Evolutionary conservation across 305 asterid genomes (phyloP), one percentile per base, ranked within the genome.

Genomic region (Fraxinus sp.): DNA sequence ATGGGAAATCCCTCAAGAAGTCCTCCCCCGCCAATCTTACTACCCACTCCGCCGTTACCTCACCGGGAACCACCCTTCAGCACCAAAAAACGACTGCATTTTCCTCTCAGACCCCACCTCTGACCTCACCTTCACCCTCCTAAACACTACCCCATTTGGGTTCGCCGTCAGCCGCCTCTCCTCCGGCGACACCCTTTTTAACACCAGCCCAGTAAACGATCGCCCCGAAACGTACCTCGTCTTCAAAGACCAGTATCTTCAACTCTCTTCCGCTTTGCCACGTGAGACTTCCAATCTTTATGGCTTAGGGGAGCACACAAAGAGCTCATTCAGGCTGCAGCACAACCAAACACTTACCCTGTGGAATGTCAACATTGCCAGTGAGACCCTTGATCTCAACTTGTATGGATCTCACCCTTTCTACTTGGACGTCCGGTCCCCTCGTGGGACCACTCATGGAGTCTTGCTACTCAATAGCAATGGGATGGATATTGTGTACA

Each of bases 291-390:
- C 98, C 24, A 87, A 90, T 35, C 85, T 95, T 7, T 95, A 93
- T 55, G 97, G 98, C 78, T 77, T 94, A 3, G 98, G 98, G n/a
- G 99, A 96, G 84, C 99, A 96, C 79, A 96, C 97, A 0, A 96
- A 90, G 85, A 79, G 88, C 22, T 85, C 98, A 1, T 94, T 96
- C 84, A 88, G 81, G 88, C 82, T 96, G 26, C 78, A 81, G 76
- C 95, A 80, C 14, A 82, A 88, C 68, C 97, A 93, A 87, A 91
- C 90, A 0, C 87, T 96, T 57, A 96, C 98, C 3, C 89, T 94
- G 0, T 96, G 99, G 99, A 91, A 91, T 59, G 93, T 92, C 10
- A 96, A 96, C 87, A 89, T 87, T 10, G 91, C 20, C 0, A 94
- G 97, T 80, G 86, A 86, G 2, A 92, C 84, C 20, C 5, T 22